A percentile compares a stretch with the other conserved stretches of the same genome.
Conservation (phyloP, 352 stramenopile species). For the Phytophthora hibernalis region DNA sequence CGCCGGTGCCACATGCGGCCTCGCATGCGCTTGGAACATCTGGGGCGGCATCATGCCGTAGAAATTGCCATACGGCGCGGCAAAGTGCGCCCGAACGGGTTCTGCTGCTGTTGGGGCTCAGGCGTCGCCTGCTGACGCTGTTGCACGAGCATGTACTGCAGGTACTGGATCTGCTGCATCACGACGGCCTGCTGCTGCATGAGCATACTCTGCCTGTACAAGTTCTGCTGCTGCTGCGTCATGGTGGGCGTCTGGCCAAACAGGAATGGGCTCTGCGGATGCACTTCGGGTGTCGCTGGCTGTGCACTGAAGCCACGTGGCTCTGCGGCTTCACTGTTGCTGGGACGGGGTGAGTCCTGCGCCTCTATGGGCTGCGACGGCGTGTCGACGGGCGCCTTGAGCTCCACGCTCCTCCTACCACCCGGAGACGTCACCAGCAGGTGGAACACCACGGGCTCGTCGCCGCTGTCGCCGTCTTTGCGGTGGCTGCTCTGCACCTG, state of each 20-base stretch:
- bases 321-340: conserved; percentile 3
- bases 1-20: conserved; percentile 7
- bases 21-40: conserved; percentile 32
- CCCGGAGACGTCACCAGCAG: conserved; percentile 60
- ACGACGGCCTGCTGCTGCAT: conserved; percentile 85
- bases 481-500: conserved; percentile 47
- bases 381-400: conserved; percentile 16
- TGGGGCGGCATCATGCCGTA: conserved; percentile 43
- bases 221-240: conserved; percentile 52
- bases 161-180: conserved; percentile 82
- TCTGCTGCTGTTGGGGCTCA: conserved; percentile 13
- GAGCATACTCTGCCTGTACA: conserved; percentile 68
- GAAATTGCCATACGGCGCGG: conserved; percentile 42
- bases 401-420: conserved; percentile 16
- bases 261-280: conserved; percentile 21
- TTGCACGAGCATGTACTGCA: conserved; percentile 72
- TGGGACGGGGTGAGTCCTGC: conserved; percentile 38
- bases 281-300: background rate
- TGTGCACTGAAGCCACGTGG: conserved; percentile 20
- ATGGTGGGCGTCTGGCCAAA: conserved; percentile 23
- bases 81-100: conserved; percentile 27
- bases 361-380: conserved; percentile 20
- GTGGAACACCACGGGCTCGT: conserved; percentile 74
- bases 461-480: conserved; percentile 33
- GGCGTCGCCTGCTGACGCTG: conserved; percentile 22